These are phyloP conservation scores for Lasiodiplodia citricola DNA, from an alignment of 2,329 filamentous ascomycete genomes.

Conservation along the genomic window DNA sequence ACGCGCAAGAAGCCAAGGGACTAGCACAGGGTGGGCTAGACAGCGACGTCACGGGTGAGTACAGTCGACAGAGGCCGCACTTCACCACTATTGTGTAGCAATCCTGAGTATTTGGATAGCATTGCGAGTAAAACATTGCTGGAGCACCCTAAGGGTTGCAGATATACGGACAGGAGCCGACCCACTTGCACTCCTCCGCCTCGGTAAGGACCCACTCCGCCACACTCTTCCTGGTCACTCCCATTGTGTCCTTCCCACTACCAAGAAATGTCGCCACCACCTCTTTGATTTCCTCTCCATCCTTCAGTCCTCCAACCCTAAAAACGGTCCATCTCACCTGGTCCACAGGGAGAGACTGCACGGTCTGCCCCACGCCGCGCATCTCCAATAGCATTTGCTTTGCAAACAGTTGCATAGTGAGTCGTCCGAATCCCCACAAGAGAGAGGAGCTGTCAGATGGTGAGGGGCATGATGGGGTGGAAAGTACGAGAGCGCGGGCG, in stretches of 20 bases:
- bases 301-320: not conserved
- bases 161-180: not conserved
- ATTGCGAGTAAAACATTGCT: no score
- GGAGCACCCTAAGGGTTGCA: not conserved
- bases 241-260: not conserved
- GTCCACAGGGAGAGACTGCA: not conserved
- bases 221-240: constrained; percentile 22
- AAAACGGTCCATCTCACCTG: not conserved
- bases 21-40: no score
- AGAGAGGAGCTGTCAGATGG: not conserved
- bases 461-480: not conserved
- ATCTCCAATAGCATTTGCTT: not conserved
- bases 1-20: no score
- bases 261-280: not conserved
- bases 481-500: not conserved
- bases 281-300: not conserved
- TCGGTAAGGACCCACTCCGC: constrained; percentile 4
- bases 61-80: no score
- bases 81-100: no score
- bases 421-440: not conserved
- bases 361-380: not conserved
- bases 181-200: not conserved
- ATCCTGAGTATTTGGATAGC: no score
- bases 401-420: not conserved
- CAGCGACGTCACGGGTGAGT: no score